Conservation (phyloP, 768 basidiomycete species). For the Tremella yokohamensis region DNA sequence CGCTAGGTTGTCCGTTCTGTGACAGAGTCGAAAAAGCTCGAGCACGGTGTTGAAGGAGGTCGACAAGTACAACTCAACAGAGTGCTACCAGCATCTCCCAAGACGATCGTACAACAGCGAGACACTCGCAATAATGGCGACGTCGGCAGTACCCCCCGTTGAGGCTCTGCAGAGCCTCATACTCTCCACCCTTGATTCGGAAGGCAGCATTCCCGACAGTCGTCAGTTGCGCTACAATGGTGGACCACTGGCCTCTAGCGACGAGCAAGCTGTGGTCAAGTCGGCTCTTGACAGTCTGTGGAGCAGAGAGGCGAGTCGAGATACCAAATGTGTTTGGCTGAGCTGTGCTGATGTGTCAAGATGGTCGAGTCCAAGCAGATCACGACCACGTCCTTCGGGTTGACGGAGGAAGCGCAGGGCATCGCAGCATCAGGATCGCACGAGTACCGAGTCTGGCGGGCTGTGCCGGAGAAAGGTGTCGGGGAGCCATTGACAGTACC, state of each 20-base stretch:
- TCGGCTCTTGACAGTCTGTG: conserved; percentile 86
- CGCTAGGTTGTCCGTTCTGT: no score
- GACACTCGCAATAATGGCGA: conserved; percentile 4
- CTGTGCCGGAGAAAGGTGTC: conserved; percentile 67
- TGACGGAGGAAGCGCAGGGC: conserved; percentile 77
- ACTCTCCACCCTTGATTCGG: conserved; percentile 65
- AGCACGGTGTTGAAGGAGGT: no score
- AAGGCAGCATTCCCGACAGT: conserved; percentile 49
- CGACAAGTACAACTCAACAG: no score
- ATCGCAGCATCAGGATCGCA: conserved; percentile 82
- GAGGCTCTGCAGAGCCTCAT: conserved; percentile 76
- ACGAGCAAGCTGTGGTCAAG: conserved; percentile 70
- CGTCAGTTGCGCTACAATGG: conserved; percentile 40
- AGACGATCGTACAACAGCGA: not conserved
- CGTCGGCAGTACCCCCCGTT: conserved; percentile 12
- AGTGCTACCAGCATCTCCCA: no score
- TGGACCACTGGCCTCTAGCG: conserved; percentile 22
- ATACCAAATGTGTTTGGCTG: conserved; percentile 18
- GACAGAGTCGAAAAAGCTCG: no score
- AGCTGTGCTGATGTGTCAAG: conserved; percentile 60
- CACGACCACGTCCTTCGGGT: conserved; percentile 67
- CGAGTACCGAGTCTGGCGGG: conserved; percentile 90
- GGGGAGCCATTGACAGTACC: conserved; percentile 64
- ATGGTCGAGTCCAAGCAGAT: conserved; percentile 54
- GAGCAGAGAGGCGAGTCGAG: conserved; percentile 67